Evolutionary conservation across 2,329 filamentous ascomycete species (phyloP).

Genomic region (Nigrograna mackinnonii): DNA sequence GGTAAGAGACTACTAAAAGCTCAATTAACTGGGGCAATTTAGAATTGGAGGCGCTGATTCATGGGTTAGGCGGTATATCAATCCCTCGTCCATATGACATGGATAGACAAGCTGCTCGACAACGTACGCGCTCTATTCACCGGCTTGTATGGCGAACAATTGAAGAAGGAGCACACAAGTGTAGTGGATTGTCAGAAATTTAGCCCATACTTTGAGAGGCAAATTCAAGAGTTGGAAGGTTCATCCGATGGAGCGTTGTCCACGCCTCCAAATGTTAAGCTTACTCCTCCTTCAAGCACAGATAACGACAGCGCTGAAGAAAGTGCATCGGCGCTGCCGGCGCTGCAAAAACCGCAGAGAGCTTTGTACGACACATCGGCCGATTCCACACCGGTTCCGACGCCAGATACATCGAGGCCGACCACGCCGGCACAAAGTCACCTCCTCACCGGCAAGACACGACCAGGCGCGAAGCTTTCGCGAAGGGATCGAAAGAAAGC

Average conservation of each 20-base stretch:
- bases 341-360: conserved; percentile 49
- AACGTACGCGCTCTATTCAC: conserved; percentile 93
- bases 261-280: conserved; percentile 44
- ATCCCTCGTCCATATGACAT: conserved; percentile 89
- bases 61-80: conserved; percentile 83
- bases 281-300: conserved; percentile 56
- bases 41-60: conserved; percentile 5
- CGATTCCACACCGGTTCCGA: conserved; percentile 70
- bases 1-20: conserved; percentile 54
- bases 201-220: conserved; percentile 92
- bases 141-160: conserved; percentile 84
- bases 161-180: conserved; percentile 79
- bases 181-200: conserved; percentile 77
- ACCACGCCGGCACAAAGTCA: conserved; percentile 72
- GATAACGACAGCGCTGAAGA: conserved; percentile 54
- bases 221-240: conserved; percentile 79
- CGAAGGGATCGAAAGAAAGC: conserved; percentile 76
- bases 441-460: conserved; percentile 72
- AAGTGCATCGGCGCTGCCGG: conserved; percentile 56
- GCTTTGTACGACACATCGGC: conserved; percentile 55
- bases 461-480: conserved; percentile 77
- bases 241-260: conserved; percentile 44
- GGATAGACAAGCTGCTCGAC: conserved; percentile 96
- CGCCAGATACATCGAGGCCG: conserved; percentile 78
- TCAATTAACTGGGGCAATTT: conserved; percentile 1